Evolutionary conservation across 106 monocot species (phyloP).

Genomic region (Amphibolis antarctica): DNA sequence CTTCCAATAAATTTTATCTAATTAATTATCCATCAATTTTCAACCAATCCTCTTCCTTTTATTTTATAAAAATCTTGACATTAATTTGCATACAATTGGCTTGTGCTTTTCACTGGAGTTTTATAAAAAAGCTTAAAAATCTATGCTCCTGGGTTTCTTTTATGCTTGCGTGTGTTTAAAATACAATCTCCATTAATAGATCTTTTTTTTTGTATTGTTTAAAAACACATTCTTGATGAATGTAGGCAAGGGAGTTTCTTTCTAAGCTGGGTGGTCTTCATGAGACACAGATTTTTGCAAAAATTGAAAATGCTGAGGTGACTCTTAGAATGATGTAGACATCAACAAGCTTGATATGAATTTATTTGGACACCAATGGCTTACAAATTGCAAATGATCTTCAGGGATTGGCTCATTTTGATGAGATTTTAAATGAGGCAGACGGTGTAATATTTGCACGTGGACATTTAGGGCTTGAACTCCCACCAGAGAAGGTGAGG

Average conservation of each 20-base stretch:
- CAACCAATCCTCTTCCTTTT: too few relatives aligned
- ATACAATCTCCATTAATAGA: too few relatives aligned
- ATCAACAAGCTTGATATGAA: too few relatives aligned
- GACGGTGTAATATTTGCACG: conserved; percentile 25
- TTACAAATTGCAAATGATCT: not conserved
- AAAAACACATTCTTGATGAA: not conserved
- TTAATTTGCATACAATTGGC: too few relatives aligned
- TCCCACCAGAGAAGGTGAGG: conserved; percentile 30
- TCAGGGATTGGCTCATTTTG: conserved; percentile 24
- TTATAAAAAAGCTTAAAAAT: too few relatives aligned
- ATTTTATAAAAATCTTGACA: not conserved
- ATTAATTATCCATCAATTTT: too few relatives aligned
- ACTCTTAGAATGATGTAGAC: not conserved
- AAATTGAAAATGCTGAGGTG: conserved; percentile 25
- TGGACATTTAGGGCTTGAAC: conserved; percentile 21
- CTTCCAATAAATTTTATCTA: too few relatives aligned
- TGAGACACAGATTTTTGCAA: conserved; percentile 25
- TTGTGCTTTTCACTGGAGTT: too few relatives aligned
- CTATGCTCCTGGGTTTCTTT: too few relatives aligned
- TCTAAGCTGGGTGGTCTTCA: conserved; percentile 19
- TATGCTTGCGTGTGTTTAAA: too few relatives aligned
- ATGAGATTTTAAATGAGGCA: conserved; percentile 19
- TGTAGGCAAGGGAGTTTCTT: conserved; percentile 24
- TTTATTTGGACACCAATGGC: too few relatives aligned
- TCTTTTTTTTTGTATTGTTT: not conserved